Evolutionary conservation across 2,329 filamentous ascomycete genomes (phyloP).

Genomic region (Zasmidium angulare): DNA sequence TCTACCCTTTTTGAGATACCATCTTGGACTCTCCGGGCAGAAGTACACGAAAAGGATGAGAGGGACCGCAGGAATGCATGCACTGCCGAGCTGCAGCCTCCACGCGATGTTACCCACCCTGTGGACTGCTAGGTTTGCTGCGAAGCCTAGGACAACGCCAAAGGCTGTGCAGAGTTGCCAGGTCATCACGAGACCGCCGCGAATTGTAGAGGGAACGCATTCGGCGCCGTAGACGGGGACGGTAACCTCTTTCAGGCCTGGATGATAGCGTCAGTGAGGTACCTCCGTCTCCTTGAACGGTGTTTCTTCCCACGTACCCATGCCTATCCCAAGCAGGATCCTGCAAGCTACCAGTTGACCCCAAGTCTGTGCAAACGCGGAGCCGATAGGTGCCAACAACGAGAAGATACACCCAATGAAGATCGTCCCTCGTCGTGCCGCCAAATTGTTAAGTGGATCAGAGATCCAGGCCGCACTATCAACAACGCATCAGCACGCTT

Average conservation of each 20-base stretch:
- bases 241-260: conserved; percentile 42
- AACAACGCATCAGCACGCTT: background rate
- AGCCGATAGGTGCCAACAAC: conserved; percentile 63
- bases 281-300: too few species aligned
- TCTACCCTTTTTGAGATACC: conserved; percentile 27
- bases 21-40: conserved; percentile 19
- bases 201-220: conserved; percentile 50
- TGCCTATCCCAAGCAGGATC: conserved; percentile 64
- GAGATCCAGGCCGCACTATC: conserved; percentile 51
- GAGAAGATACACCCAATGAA: conserved; percentile 43
- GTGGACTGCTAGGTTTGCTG: background rate
- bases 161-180: conserved; percentile 48
- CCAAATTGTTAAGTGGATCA: conserved; percentile 38
- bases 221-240: conserved; percentile 42
- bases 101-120: background rate
- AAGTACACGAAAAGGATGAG: background rate
- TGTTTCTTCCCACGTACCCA: conserved; percentile 9
- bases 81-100: background rate
- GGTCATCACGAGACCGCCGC: conserved; percentile 33
- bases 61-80: background rate
- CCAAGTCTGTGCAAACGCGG: conserved; percentile 67
- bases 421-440: conserved; percentile 38
- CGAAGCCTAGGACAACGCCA: conserved; percentile 47
- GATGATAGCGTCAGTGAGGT: background rate
- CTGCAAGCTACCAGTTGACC: conserved; percentile 66